These are phyloP conservation scores for Amanita rimosa DNA, from an alignment of 768 basidiomycete species.

Conservation along the genomic window DNA sequence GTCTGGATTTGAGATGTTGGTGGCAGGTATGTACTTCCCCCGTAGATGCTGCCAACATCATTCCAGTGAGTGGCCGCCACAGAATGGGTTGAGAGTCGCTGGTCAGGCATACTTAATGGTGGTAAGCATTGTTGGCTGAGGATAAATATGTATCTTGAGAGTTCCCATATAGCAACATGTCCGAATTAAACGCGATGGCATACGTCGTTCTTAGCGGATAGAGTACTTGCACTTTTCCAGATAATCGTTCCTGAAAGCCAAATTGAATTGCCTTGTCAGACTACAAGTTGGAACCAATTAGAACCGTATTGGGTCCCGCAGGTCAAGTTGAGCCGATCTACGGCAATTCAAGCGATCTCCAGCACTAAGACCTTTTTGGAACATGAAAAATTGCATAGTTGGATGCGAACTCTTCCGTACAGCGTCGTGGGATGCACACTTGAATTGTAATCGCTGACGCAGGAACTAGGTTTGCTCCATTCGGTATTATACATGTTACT, in stretches of 20 bases:
- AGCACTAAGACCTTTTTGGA: neutral
- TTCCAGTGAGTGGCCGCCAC: constrained; percentile 1
- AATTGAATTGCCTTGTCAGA: constrained; percentile 7
- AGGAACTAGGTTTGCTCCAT: constrained; percentile 6
- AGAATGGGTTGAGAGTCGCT: constrained; percentile 1
- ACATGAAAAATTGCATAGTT: neutral
- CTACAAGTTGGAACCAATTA: constrained; percentile 4
- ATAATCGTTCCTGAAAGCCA: constrained; percentile 7
- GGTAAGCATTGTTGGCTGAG: neutral
- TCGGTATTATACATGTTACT: constrained; percentile 1
- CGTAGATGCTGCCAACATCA: neutral
- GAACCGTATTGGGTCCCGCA: neutral
- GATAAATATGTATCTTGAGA: constrained; percentile 4
- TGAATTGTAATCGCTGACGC: neutral
- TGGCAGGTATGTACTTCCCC: neutral
- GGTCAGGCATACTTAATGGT: neutral
- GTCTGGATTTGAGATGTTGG: neutral
- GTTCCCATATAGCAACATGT: neutral
- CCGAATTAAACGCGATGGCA: constrained; percentile 2
- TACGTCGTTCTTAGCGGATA: constrained; percentile 5
- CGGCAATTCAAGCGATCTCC: constrained; percentile 2
- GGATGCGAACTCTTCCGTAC: neutral
- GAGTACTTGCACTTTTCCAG: neutral
- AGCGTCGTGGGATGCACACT: neutral
- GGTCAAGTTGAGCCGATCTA: constrained; percentile 1